Evolutionary conservation across 179 eudicot genomes (phyloP).

Genomic region (Camellia oleifera): DNA sequence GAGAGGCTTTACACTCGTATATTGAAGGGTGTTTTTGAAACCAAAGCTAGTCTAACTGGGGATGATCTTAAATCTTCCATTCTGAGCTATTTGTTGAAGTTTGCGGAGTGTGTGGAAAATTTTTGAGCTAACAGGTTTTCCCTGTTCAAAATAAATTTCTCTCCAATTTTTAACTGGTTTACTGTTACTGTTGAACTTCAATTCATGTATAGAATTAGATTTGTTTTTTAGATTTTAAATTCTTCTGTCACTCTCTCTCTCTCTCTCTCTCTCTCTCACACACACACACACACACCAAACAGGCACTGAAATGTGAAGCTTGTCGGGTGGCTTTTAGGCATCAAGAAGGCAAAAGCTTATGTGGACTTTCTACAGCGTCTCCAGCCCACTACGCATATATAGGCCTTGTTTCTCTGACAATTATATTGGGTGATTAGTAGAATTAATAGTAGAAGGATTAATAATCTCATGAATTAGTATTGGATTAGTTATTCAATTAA

Average conservation of each 20-base stretch:
- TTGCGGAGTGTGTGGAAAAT: constrained; percentile 56
- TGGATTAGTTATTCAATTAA: no score
- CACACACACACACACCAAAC: no score
- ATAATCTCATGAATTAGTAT: no score
- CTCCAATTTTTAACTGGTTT: not conserved
- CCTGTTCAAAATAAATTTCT: not conserved
- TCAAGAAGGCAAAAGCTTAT: no score
- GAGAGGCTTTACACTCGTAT: constrained; percentile 80
- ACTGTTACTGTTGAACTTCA: not conserved
- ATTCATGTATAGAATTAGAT: not conserved
- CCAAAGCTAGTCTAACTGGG: constrained; percentile 35
- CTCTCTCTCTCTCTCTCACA: not conserved
- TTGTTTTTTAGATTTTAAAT: not conserved
- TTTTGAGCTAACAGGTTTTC: constrained; percentile 42
- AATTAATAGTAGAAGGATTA: no score
- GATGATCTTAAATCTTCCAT: constrained; percentile 52
- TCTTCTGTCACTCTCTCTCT: not conserved
- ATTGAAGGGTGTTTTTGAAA: constrained; percentile 72
- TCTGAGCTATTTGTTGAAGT: constrained; percentile 61
- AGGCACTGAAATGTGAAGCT: no score
- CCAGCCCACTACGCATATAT: no score
- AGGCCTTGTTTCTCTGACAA: no score
- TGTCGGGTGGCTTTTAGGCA: no score
- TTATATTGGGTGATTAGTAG: no score
- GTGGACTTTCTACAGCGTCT: no score